These are phyloP conservation scores for Candida sanyaensis DNA, from an alignment of 1,139 yeast species.

Conservation along the genomic window DNA sequence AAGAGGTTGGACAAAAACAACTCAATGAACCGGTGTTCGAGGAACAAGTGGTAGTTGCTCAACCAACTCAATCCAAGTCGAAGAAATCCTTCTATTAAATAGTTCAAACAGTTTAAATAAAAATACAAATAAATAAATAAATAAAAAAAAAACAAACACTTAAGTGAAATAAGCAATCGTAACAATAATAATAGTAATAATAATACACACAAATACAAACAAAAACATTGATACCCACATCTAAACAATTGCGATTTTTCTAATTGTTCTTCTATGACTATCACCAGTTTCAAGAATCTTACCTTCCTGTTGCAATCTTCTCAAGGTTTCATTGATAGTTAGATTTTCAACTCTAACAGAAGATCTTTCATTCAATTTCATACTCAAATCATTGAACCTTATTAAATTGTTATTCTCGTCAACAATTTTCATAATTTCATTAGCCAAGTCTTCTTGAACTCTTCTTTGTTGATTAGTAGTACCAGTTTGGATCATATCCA, in stretches of 20 bases:
- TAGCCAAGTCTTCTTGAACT: constrained; percentile 70
- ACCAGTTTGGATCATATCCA: constrained; percentile 97
- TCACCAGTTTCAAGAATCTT: constrained; percentile 72
- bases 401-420: constrained; percentile 47
- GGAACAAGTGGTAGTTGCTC: neutral
- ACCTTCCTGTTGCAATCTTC: constrained; percentile 76
- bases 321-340: constrained; percentile 69
- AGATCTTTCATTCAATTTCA: constrained; percentile 68
- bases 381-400: constrained; percentile 61
- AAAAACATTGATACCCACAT: neutral
- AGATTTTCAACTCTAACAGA: constrained; percentile 67
- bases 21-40: neutral
- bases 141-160: neutral
- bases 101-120: neutral
- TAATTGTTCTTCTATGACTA: constrained; percentile 67
- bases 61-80: neutral
- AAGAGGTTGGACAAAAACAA: constrained; percentile 1
- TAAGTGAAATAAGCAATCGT: neutral
- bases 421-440: constrained; percentile 55
- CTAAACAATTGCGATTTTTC: constrained; percentile 40
- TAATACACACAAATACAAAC: constrained; percentile 1
- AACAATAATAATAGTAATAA: neutral
- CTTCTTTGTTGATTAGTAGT: constrained; percentile 87
- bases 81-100: constrained; percentile 1
- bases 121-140: neutral